These are phyloP conservation scores for Phytopythium litorale DNA, from an alignment of 352 stramenopile genomes.

Conservation along the genomic window DNA sequence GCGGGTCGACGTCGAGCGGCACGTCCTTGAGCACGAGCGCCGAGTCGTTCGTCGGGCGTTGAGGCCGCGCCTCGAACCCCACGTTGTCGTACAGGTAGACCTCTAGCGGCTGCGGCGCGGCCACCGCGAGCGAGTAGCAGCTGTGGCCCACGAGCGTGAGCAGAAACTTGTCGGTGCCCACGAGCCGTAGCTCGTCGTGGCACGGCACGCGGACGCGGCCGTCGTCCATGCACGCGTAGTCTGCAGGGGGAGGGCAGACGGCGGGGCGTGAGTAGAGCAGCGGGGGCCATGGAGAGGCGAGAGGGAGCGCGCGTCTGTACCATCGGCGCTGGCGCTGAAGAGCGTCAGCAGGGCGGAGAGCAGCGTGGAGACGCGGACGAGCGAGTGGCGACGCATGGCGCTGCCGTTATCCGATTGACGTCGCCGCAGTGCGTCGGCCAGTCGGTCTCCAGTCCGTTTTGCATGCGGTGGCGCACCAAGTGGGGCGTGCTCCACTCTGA, in stretches of 20 bases:
- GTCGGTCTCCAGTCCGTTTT: not conserved
- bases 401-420: too few relatives aligned
- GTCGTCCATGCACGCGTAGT: conserved; percentile 32
- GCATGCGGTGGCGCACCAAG: too few relatives aligned
- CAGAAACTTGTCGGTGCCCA: conserved; percentile 39
- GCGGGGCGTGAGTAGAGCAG: not conserved
- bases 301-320: not conserved
- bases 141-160: conserved; percentile 50
- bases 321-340: not conserved
- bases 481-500: too few relatives aligned
- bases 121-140: conserved; percentile 45
- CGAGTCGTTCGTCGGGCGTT: conserved; percentile 9
- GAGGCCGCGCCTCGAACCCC: conserved; percentile 7
- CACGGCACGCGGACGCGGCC: conserved; percentile 48
- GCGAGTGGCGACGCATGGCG: too few relatives aligned
- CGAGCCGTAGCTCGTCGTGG: conserved; percentile 40
- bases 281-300: not conserved
- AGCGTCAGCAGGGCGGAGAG: not conserved
- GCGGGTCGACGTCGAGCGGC: not conserved
- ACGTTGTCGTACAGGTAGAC: conserved; percentile 49
- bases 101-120: conserved; percentile 35
- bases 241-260: too few relatives aligned
- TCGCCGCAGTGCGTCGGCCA: not conserved
- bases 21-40: not conserved
- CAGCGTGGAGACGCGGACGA: too few relatives aligned